These are phyloP conservation scores for Epichloe uncinata DNA, from an alignment of 2,329 filamentous ascomycete species.

Conservation along the genomic window DNA sequence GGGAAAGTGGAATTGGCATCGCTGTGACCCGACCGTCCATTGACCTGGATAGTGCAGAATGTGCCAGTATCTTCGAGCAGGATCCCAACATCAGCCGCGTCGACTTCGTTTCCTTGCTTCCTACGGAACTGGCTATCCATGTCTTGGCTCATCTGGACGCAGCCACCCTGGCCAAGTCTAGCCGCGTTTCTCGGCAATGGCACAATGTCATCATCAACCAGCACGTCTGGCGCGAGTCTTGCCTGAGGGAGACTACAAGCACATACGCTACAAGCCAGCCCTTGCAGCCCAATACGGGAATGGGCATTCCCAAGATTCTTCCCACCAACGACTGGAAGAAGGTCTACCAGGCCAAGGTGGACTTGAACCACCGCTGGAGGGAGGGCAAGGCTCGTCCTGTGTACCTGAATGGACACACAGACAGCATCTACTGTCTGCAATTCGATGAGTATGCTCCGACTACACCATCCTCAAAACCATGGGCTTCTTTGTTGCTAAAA, in stretches of 20 bases:
- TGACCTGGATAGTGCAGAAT: slow-evolving; percentile 23
- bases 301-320: slow-evolving; percentile 40
- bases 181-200: slow-evolving; percentile 40
- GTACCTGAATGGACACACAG: slow-evolving; percentile 84
- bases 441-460: slow-evolving; percentile 69
- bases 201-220: slow-evolving; percentile 32
- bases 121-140: slow-evolving; percentile 45
- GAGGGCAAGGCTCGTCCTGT: slow-evolving; percentile 65
- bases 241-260: slow-evolving; percentile 44
- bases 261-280: slow-evolving; percentile 45
- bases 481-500: background rate
- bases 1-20: slow-evolving; percentile 53
- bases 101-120: slow-evolving; percentile 44
- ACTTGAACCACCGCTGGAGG: slow-evolving; percentile 70
- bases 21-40: slow-evolving; percentile 31
- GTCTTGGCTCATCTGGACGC: slow-evolving; percentile 44
- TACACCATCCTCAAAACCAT: too few species aligned
- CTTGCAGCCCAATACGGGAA: slow-evolving; percentile 38
- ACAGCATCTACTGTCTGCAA: slow-evolving; percentile 95
- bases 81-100: slow-evolving; percentile 35
- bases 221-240: slow-evolving; percentile 52
- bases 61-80: slow-evolving; percentile 16
- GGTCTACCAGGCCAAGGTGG: slow-evolving; percentile 65
- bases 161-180: slow-evolving; percentile 33
- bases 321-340: slow-evolving; percentile 71